Conservation (phyloP, 148 eudicot genomes). For the Fagopyrum tataricum region DNA sequence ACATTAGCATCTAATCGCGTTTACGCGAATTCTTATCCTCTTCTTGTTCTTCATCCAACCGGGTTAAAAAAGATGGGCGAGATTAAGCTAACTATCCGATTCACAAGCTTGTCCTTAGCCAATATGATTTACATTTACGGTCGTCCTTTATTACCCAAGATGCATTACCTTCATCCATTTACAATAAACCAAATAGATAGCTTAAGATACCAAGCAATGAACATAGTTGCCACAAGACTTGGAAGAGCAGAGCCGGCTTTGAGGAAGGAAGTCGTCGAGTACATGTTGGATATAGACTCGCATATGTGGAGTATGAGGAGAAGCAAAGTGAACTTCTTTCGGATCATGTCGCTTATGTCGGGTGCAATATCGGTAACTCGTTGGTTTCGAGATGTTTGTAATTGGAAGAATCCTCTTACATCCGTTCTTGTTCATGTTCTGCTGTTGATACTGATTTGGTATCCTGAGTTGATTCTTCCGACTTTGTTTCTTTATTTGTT, state of each 20-base stretch:
- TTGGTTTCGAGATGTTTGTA: conserved; percentile 20
- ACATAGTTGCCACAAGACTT: conserved; percentile 19
- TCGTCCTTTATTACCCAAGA: conserved; percentile 21
- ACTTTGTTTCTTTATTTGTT: conserved; percentile 19
- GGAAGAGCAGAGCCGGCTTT: conserved; percentile 20
- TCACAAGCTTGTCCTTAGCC: conserved; percentile 58
- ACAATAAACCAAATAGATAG: conserved; percentile 19
- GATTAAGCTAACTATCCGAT: conserved; percentile 55
- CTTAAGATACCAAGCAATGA: conserved; percentile 21
- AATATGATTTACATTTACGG: conserved; percentile 58
- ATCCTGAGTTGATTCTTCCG: conserved; percentile 20
- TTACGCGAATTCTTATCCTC: conserved; percentile 62
- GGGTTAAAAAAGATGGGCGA: conserved; percentile 74
- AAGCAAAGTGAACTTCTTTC: conserved; percentile 21
- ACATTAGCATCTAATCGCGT: conserved; percentile 60
- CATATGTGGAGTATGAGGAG: conserved; percentile 22
- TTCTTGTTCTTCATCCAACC: conserved; percentile 50
- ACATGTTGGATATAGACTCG: conserved; percentile 18
- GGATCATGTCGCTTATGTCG: conserved; percentile 19
- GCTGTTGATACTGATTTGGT: conserved; percentile 18
- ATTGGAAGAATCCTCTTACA: conserved; percentile 18
- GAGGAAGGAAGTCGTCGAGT: conserved; percentile 21
- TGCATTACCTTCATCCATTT: conserved; percentile 19
- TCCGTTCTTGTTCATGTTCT: conserved; percentile 18
- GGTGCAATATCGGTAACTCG: conserved; percentile 1